Base-by-base conservation (phyloP, 2,329 filamentous ascomycete species). In the Tolypocladium amazonense region DNA sequence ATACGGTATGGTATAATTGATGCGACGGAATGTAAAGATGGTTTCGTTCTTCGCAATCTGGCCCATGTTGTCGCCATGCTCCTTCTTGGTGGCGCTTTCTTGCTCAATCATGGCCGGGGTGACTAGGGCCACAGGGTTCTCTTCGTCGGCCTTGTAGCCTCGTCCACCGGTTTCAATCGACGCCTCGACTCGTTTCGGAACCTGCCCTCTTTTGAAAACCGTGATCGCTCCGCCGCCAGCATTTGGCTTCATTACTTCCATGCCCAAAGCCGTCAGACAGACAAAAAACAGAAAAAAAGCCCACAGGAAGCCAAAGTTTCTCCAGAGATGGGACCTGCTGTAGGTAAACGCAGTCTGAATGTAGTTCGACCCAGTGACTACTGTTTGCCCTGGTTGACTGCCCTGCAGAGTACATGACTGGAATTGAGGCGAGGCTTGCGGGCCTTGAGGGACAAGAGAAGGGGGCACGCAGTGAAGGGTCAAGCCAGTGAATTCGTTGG, bases 261-360 rank as follows among this genome's bases (percentile, higher is more conserved):
- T 86, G 1, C 86, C 88, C 27, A 88, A 64, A 6, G 88, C 81
- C 0, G 89, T 93, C 37, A 93, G 73, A 14, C 86, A 64, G 15
- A 95, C 82, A 68, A 93, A 95, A 6, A 91, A 79, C 1, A 90
- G 77, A 1, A 85, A 82, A 64, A 90, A 94, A 0, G 87, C 89
- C 65, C 92, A 85, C 1, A 94, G 73, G 4, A 92, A 86, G 38
- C 88, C 89, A 67, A 89, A 91, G 69, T 93, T 92, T 4, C 89
- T 84, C 88, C 88, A 90, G 9, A 87, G 73, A 65, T 90, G 81
- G 0, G 75, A 72, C 1, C 80, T 73, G 5, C 73, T 76, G 68
- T 89, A 90, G 2, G 74, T 70, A 63, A 82, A 87, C 4, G 73
- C 69, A 71, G 76, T 11, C 72, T 71, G 27, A 65, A 89, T 75